These are phyloP conservation scores for Monosporozyma aerobia DNA, from an alignment of 805 yeast genomes.

Conservation along the genomic window DNA sequence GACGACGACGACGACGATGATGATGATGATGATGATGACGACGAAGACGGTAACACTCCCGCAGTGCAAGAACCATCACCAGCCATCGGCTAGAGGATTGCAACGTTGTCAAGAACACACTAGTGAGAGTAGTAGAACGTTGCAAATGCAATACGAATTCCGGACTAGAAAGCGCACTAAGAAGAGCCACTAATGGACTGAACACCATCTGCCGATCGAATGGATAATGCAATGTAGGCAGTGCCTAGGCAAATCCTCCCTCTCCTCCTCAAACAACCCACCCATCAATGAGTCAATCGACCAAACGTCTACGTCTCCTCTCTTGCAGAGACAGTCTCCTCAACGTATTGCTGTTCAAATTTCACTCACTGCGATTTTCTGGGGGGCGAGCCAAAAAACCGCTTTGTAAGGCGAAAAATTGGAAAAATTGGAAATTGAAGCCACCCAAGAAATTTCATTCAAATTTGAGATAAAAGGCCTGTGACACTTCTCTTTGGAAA, in stretches of 20 bases:
- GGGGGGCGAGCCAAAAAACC: background rate
- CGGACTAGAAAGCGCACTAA: no score
- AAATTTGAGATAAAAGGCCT: background rate
- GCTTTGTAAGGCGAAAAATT: background rate
- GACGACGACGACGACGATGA: slow-evolving; percentile 6
- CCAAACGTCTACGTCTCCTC: background rate
- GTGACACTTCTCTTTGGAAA: background rate
- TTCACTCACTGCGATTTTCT: background rate
- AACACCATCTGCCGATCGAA: no score
- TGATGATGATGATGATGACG: slow-evolving; percentile 5
- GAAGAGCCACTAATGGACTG: no score
- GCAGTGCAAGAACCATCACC: background rate
- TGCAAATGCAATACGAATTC: no score
- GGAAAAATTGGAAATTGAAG: no score
- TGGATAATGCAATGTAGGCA: no score
- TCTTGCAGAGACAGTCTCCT: no score
- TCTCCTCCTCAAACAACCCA: background rate
- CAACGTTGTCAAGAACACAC: background rate
- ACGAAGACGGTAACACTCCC: background rate
- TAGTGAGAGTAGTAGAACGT: background rate
- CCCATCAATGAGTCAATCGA: background rate
- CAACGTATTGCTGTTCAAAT: background rate
- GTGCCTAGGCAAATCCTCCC: no score
- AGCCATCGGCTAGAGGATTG: background rate
- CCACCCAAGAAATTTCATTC: background rate